These are phyloP conservation scores for Teunomyces funiuensis DNA, from an alignment of 805 yeast species.

Conservation along the genomic window DNA sequence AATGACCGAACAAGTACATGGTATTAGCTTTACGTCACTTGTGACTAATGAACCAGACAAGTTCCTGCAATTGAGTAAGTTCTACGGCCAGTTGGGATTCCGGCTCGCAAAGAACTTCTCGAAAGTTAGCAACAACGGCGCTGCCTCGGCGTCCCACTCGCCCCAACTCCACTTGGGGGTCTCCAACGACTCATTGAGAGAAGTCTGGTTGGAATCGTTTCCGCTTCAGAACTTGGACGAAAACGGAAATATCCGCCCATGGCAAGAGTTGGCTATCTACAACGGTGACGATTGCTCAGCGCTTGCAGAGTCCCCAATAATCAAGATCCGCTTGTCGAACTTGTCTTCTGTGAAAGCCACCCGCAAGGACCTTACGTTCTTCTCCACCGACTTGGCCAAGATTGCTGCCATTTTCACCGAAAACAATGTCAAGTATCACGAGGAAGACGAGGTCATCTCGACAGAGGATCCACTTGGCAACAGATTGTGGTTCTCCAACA, in stretches of 20 bases:
- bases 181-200: slow-evolving; percentile 64
- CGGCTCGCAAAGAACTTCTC: slow-evolving; percentile 57
- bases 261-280: slow-evolving; percentile 42
- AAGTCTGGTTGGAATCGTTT: slow-evolving; percentile 71
- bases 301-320: slow-evolving; percentile 27
- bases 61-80: slow-evolving; percentile 50
- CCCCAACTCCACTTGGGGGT: slow-evolving; percentile 48
- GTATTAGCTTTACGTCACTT: slow-evolving; percentile 50
- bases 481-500: slow-evolving; percentile 25
- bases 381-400: slow-evolving; percentile 27
- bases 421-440: slow-evolving; percentile 6
- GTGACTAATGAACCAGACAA: slow-evolving; percentile 50
- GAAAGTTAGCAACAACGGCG: slow-evolving; percentile 44
- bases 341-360: slow-evolving; percentile 9
- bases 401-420: slow-evolving; percentile 20
- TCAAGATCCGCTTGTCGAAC: slow-evolving; percentile 36
- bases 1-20: slow-evolving; percentile 8
- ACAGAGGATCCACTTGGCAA: slow-evolving; percentile 38
- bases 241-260: slow-evolving; percentile 36
- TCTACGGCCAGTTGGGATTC: slow-evolving; percentile 64
- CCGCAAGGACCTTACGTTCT: slow-evolving; percentile 27
- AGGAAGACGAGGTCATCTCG: neutral
- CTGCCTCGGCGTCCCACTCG: slow-evolving; percentile 24
- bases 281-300: slow-evolving; percentile 35
- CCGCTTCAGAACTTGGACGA: slow-evolving; percentile 45